phyloP scores from a whole-genome alignment of 768 basidiomycete genomes.

The Cantharellus cinnabarinus region DNA sequence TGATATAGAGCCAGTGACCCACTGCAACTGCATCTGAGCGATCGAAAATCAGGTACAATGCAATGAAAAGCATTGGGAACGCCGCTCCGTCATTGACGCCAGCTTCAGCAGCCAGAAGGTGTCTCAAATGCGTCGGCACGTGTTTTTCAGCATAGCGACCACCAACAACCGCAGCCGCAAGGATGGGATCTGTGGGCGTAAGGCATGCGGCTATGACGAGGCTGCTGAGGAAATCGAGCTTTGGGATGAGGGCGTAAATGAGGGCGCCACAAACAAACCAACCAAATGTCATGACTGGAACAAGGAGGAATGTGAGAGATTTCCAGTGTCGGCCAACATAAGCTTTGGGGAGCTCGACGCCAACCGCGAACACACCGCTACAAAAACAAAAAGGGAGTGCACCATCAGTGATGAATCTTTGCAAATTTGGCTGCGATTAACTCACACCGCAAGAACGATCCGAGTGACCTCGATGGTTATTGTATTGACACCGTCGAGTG shows the following conservation, averaged over 20 bases:
- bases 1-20: conserved; percentile 67
- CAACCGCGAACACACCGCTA: conserved; percentile 82
- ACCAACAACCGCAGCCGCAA: conserved; percentile 81
- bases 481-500: conserved; percentile 29
- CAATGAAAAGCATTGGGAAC: conserved; percentile 80
- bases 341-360: conserved; percentile 90
- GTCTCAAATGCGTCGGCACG: conserved; percentile 48
- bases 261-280: conserved; percentile 19
- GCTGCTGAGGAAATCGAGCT: conserved; percentile 71
- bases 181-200: conserved; percentile 86
- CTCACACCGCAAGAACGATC: conserved; percentile 65
- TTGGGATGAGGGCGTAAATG: conserved; percentile 82
- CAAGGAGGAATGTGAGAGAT: conserved; percentile 65
- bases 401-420: background rate
- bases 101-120: conserved; percentile 15
- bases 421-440: background rate
- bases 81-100: conserved; percentile 96
- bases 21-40: conserved; percentile 37
- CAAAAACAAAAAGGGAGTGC: background rate
- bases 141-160: conserved; percentile 89
- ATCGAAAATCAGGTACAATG: conserved; percentile 72
- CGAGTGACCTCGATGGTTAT: conserved; percentile 86
- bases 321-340: conserved; percentile 91
- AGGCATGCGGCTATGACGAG: conserved; percentile 83
- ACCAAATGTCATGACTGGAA: conserved; percentile 22